phyloP scores from a whole-genome alignment of 306 rosid genomes.

The Psophocarpus tetragonolobus region DNA sequence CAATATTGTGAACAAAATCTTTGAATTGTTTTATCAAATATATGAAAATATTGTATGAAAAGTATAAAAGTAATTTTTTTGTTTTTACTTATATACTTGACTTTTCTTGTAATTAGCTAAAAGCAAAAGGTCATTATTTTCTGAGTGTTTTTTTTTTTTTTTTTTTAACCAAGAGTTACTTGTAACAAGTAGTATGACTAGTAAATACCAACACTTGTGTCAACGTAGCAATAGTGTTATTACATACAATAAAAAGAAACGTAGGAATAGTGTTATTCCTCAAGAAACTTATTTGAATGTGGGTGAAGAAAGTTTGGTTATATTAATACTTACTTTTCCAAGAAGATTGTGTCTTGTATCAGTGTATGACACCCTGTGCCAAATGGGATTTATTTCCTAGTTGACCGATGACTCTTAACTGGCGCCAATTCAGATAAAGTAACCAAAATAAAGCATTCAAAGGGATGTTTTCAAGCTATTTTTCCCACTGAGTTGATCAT shows the following conservation, averaged over 20 bases:
- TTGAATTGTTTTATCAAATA: too few species aligned
- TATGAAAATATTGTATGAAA: too few species aligned
- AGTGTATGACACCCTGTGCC: not conserved
- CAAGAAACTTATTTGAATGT: not conserved
- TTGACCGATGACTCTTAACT: slow-evolving; percentile 11
- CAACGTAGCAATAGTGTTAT: not conserved
- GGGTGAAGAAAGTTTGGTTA: not conserved
- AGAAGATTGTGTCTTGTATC: not conserved
- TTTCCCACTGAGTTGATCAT: not conserved
- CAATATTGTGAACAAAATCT: too few species aligned
- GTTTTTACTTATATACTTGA: too few species aligned
- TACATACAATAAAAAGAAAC: too few species aligned
- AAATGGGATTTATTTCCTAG: not conserved
- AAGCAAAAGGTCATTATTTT: not conserved
- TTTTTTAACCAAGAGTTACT: not conserved
- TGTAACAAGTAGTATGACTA: not conserved
- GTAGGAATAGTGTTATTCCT: not conserved
- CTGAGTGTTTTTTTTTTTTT: not conserved
- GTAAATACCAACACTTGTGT: not conserved
- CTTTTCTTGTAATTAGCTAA: not conserved
- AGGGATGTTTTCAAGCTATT: not conserved
- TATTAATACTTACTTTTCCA: not conserved
- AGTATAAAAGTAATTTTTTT: too few species aligned
- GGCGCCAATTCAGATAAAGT: slow-evolving; percentile 23
- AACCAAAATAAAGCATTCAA: not conserved